Percentiles rank a stretch among this genome's conserved stretches.
Conservation (phyloP, 768 basidiomycete genomes). For the Clathrus columnatus region DNA sequence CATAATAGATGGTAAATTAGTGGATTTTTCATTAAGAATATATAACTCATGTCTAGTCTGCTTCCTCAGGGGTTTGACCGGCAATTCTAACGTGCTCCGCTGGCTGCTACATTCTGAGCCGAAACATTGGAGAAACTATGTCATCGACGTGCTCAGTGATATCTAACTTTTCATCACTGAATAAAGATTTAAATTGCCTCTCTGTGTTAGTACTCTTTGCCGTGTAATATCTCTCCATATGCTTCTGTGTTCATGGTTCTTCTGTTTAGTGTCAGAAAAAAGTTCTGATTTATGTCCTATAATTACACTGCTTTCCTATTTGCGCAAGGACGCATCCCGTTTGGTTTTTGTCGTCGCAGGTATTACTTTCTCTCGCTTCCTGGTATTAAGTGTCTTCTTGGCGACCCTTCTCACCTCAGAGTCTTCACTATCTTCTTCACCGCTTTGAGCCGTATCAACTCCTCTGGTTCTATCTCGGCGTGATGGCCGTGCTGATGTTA, state of each 20-base stretch:
- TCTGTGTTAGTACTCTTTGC: too few species aligned
- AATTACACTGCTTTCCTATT: background rate
- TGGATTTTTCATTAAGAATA: too few species aligned
- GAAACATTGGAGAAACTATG: background rate
- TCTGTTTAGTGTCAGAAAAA: too few species aligned
- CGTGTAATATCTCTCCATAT: too few species aligned
- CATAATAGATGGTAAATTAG: conserved; percentile 23
- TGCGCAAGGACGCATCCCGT: background rate
- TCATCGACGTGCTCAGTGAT: background rate
- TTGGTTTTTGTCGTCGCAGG: background rate
- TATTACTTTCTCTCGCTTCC: background rate
- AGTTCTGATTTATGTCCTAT: background rate
- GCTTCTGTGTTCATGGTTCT: too few species aligned
- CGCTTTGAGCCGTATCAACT: background rate
- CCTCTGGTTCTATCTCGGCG: background rate
- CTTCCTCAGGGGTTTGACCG: too few species aligned
- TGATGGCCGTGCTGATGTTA: background rate
- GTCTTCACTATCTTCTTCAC: conserved; percentile 1
- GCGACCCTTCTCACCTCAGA: background rate
- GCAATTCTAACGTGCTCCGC: background rate
- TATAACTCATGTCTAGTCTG: too few species aligned
- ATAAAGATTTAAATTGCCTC: too few species aligned
- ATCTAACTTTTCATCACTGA: too few species aligned
- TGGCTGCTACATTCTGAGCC: background rate
- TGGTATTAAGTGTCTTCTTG: background rate